phyloP scores from a whole-genome alignment of 805 yeast species.

The Candida gorgasii region DNA sequence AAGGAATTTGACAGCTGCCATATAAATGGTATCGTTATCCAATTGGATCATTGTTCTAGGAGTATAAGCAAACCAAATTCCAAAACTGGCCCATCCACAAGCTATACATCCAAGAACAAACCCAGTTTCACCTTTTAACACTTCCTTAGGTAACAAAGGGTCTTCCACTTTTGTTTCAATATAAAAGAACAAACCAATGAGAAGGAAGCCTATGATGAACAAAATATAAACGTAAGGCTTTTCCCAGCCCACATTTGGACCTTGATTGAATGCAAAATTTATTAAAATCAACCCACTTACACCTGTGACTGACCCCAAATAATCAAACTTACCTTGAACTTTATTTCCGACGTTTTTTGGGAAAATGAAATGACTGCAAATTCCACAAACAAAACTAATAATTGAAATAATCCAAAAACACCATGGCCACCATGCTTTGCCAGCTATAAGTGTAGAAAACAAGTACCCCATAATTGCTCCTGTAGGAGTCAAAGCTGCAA shows the following conservation, averaged over 20 bases:
- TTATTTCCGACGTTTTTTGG: conserved; percentile 26
- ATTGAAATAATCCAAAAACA: conserved; percentile 29
- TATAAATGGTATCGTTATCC: conserved; percentile 20
- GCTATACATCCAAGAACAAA: conserved; percentile 53
- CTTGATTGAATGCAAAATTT: conserved; percentile 75
- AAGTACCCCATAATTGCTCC: conserved; percentile 32
- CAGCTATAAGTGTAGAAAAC: conserved; percentile 24
- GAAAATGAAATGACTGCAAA: conserved; percentile 22
- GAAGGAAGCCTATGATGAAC: conserved; percentile 52
- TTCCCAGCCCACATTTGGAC: conserved; percentile 72
- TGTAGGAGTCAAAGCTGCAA: conserved; percentile 35
- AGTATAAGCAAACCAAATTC: conserved; percentile 64
- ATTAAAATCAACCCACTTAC: conserved; percentile 60
- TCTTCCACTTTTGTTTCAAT: conserved; percentile 45
- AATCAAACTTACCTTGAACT: conserved; percentile 18
- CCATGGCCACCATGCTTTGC: conserved; percentile 37
- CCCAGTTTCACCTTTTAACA: conserved; percentile 45
- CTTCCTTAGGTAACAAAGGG: conserved; percentile 56
- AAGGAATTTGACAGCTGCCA: conserved; percentile 25
- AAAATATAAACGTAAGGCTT: conserved; percentile 57
- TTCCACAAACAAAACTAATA: conserved; percentile 15
- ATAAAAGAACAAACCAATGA: conserved; percentile 43
- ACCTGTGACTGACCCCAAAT: conserved; percentile 46
- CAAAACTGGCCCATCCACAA: conserved; percentile 77
- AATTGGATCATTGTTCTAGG: conserved; percentile 44